A percentile compares a stretch with the other conserved stretches of the same genome.
phyloP scores from a whole-genome alignment of 768 basidiomycete genomes.

The Termitomyces heimii region DNA sequence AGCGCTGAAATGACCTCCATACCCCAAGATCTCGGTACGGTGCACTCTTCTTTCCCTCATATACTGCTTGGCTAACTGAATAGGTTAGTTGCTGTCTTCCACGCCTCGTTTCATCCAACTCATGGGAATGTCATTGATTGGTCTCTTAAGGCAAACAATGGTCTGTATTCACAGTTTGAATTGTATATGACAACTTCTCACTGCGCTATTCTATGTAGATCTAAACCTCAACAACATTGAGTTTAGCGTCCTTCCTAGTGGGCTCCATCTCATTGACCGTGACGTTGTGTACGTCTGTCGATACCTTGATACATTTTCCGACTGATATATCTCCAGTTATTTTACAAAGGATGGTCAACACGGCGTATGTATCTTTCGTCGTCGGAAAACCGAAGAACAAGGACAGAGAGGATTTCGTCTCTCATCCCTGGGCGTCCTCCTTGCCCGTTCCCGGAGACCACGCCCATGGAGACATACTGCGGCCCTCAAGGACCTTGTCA shows the following conservation, averaged over 20 bases:
- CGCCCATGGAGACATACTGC: constrained; percentile 74
- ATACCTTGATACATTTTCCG: background rate
- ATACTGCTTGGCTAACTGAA: background rate
- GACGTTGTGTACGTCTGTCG: constrained; percentile 63
- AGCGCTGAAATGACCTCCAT: background rate
- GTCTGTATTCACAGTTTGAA: constrained; percentile 25
- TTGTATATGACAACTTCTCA: background rate
- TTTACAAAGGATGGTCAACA: constrained; percentile 65
- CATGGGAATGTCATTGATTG: constrained; percentile 78
- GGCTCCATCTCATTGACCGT: constrained; percentile 71
- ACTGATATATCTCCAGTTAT: constrained; percentile 37
- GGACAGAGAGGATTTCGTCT: constrained; percentile 79
- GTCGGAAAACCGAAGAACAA: constrained; percentile 59
- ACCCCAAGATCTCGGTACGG: constrained; percentile 52
- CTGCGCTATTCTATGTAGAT: constrained; percentile 32
- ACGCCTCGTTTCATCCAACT: constrained; percentile 81
- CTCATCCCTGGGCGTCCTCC: constrained; percentile 69
- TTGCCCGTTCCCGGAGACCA: constrained; percentile 57
- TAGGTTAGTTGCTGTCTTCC: constrained; percentile 69
- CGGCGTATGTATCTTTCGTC: constrained; percentile 71
- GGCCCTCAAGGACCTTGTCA: constrained; percentile 55
- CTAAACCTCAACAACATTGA: constrained; percentile 66
- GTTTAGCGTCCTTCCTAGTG: constrained; percentile 78
- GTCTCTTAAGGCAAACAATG: constrained; percentile 65
- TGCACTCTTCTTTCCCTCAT: background rate